Base-by-base conservation (phyloP, 345 rosid genomes). In the Capsella bursapastoris region DNA sequence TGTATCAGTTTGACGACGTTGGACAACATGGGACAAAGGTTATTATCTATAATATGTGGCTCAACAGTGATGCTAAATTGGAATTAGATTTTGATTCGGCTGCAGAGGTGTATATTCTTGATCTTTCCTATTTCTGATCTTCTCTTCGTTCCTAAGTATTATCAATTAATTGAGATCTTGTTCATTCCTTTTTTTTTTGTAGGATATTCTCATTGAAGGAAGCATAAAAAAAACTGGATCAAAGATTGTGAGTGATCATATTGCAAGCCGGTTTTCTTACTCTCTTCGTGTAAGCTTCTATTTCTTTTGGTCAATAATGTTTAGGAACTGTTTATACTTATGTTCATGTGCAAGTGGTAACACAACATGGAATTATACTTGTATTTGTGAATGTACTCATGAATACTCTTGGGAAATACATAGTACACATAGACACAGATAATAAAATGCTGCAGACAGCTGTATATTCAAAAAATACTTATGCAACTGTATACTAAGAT, bases 11-110 rank as follows among this genome's bases (percentile, higher is more conserved):
- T 85, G 88, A 87, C 52, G 87, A 89, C 73, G 69, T 95, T 68
- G 92, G 89, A 47, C 27, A 81, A 10, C 97, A 86, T 84, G 99
- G 99, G 58, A 95, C 99, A 57, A 95, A 90, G 84, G 80, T 95
- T 67, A 80, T 92, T 12, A 75, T 95, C 71, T 95, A 92, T 82
- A 95, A 95, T 79, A 63, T 95, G 66, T 95, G 99, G 99, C 78
- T 79, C 74, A 84, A 66, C 75, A 83, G 88, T 32, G 90, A 83
- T 45, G 90, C 87, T 32, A 83, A 74, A 28, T 6, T 80, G 80
- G 99, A 95, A 81, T 81, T 95, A 48, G 97, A 95, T 85, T 92
- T 95, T 38, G 86, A 85, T 71, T 68, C 83, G 5, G 86, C 79
- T 82, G 67, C 86, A 60, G 80, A 81, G 97, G 99, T 95, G 76